Base-by-base conservation (phyloP, 345 rosid species). In the Gossypium mustelinum region DNA sequence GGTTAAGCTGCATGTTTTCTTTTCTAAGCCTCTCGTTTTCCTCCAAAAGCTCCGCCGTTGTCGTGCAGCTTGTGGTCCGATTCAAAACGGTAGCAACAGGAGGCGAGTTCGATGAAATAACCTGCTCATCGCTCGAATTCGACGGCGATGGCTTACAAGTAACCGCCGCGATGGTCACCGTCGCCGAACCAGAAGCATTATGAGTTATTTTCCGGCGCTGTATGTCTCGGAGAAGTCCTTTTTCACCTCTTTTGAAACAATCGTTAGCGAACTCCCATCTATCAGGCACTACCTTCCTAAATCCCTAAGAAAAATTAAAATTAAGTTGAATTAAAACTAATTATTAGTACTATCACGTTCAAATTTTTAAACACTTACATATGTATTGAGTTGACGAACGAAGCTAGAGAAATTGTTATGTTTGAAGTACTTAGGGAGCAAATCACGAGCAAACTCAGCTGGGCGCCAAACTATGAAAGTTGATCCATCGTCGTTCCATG, bases 261-360 rank as follows among this genome's bases (percentile, higher is more conserved):
- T 92, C 97, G 24, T 94, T 89, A 10, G 95, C 89, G 56, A 94
- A 94, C 78, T 94, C 97, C 98, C 98, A 94, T 64, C 94, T 92
- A 79, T 94, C 98, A 9, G 98, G 94, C 54, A 92, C 94, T 12
- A 94, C 97, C 78, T 94, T 94, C 12, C 97, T 86, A 78, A 94
- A 94, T 74, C 97, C 98, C 97, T 94, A 16, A 45, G 11, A 29
- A 59, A 52, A 64, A 72, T 8, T 4, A 62, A 7, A 44, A 8
- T 11, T 27, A n/a, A 63, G 70, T 27, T 14, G 20, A 24, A 13
- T 25, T 13, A 41, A 34, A 14, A 73, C 55, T 67, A 68, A 11
- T 10, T 41, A 13, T 10, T 2, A 20, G 12, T 41, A 7, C 45
- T 14, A 3, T 11, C 3, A 29, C 2, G 44, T 4, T 47, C 41